Evolutionary conservation across 116 monocot genomes (phyloP).

Genomic region (Zostera marina): DNA sequence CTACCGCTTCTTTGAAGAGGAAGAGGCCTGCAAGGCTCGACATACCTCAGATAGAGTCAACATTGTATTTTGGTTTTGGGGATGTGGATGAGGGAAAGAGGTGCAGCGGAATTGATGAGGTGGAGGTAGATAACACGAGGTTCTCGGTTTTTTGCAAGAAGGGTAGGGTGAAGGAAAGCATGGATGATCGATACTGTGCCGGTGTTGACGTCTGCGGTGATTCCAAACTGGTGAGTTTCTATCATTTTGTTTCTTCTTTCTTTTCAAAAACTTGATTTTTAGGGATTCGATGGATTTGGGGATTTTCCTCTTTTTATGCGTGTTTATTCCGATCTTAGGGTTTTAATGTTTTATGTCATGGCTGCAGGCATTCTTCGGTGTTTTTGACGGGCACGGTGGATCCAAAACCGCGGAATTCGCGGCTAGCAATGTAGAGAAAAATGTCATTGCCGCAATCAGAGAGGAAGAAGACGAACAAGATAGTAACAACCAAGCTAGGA

Average conservation of each 20-base stretch:
- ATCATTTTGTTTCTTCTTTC: neutral
- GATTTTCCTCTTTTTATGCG: neutral
- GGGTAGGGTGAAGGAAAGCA: constrained; percentile 11
- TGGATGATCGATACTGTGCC: constrained; percentile 15
- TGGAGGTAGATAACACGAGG: constrained; percentile 7
- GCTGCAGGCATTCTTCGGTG: constrained; percentile 21
- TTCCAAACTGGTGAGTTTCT: constrained; percentile 6
- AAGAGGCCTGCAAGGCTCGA: constrained; percentile 17
- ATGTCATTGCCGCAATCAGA: constrained; percentile 9
- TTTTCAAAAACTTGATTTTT: neutral
- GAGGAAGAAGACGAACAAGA: neutral
- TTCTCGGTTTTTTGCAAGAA: constrained; percentile 21
- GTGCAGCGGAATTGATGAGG: constrained; percentile 3
- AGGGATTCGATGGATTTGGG: neutral
- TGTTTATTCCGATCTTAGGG: neutral
- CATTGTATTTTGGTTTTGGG: neutral
- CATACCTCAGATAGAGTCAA: constrained; percentile 4
- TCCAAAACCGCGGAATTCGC: constrained; percentile 16
- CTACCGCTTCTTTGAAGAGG: constrained; percentile 8
- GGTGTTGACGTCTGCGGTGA: constrained; percentile 6
- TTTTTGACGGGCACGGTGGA: constrained; percentile 27
- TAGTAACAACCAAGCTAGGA: too few species aligned
- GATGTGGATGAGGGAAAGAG: neutral
- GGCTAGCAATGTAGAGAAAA: constrained; percentile 10
- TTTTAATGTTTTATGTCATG: neutral